phyloP scores from a whole-genome alignment of 140 eudicot genomes.

The Oenanthe javanica region DNA sequence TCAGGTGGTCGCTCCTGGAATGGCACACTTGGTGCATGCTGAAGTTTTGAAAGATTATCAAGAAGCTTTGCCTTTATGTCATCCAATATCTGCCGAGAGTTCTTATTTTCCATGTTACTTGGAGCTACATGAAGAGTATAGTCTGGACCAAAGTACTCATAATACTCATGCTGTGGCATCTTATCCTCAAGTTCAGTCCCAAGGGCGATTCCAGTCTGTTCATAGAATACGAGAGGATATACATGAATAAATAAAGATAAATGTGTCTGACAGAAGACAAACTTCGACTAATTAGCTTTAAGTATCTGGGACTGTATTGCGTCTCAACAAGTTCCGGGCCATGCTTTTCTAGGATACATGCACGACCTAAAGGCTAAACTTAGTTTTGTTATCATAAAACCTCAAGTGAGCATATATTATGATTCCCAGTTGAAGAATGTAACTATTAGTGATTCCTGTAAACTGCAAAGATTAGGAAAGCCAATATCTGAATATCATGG shows the following conservation, averaged over 20 bases:
- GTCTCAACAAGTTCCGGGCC: not conserved
- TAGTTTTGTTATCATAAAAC: too few relatives aligned
- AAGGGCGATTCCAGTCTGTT: conserved; percentile 90
- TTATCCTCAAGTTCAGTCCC: conserved; percentile 81
- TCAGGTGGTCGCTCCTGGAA: conserved; percentile 91
- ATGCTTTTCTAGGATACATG: not conserved
- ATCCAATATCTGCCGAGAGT: conserved; percentile 63
- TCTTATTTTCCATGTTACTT: conserved; percentile 91
- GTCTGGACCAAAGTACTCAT: conserved; percentile 90
- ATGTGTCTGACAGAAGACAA: too few relatives aligned
- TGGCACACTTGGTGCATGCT: conserved; percentile 90
- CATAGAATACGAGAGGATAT: not conserved
- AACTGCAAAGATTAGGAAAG: not conserved
- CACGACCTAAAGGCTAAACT: not conserved
- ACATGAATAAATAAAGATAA: not conserved
- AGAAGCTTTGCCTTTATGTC: conserved; percentile 73
- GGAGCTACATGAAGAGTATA: conserved; percentile 93
- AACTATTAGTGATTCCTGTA: not conserved
- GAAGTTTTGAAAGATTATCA: conserved; percentile 68
- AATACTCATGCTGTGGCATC: conserved; percentile 88
- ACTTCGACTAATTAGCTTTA: not conserved
- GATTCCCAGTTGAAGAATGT: not conserved
- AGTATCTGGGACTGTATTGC: not conserved
- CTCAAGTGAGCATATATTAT: too few relatives aligned
- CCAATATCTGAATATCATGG: too few relatives aligned